phyloP scores from a whole-genome alignment of 805 yeast genomes.

The Candida hungchunana region DNA sequence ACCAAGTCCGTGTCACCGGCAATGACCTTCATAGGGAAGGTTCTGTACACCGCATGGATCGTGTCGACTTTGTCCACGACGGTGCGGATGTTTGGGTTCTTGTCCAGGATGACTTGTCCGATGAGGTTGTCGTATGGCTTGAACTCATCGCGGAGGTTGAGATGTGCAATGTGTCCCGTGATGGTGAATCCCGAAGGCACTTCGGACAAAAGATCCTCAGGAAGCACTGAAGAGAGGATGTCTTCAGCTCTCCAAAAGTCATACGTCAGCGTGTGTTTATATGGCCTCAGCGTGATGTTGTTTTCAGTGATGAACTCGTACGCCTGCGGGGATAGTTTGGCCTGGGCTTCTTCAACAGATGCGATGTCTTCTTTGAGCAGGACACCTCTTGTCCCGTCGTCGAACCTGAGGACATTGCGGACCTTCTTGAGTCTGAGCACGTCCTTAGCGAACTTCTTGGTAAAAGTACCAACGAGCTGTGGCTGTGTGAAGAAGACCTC shows the following conservation, averaged over 20 bases:
- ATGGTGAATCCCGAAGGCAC: conserved; percentile 87
- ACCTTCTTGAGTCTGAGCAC: conserved; percentile 68
- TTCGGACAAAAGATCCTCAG: conserved; percentile 63
- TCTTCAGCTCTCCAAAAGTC: conserved; percentile 89
- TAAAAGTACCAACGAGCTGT: conserved; percentile 41
- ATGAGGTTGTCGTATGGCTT: conserved; percentile 76
- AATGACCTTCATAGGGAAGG: conserved; percentile 88
- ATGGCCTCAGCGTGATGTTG: conserved; percentile 45
- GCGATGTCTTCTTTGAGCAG: conserved; percentile 52
- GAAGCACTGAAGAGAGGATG: conserved; percentile 70
- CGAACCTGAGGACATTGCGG: conserved; percentile 57
- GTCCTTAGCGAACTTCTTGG: conserved; percentile 54
- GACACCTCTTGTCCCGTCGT: conserved; percentile 37
- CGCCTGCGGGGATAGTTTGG: conserved; percentile 39
- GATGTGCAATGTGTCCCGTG: conserved; percentile 94
- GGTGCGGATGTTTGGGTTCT: conserved; percentile 65
- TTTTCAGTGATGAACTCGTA: conserved; percentile 42
- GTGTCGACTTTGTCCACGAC: conserved; percentile 90
- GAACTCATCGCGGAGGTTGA: conserved; percentile 79
- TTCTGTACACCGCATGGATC: conserved; percentile 83
- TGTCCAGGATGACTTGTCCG: conserved; percentile 88
- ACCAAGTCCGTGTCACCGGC: conserved; percentile 77
- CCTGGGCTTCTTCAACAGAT: conserved; percentile 33
- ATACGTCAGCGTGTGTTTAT: conserved; percentile 58
- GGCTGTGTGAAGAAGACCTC: conserved; percentile 72